These are phyloP conservation scores for Trapa incisa DNA, from an alignment of 345 rosid species.

Conservation along the genomic window DNA sequence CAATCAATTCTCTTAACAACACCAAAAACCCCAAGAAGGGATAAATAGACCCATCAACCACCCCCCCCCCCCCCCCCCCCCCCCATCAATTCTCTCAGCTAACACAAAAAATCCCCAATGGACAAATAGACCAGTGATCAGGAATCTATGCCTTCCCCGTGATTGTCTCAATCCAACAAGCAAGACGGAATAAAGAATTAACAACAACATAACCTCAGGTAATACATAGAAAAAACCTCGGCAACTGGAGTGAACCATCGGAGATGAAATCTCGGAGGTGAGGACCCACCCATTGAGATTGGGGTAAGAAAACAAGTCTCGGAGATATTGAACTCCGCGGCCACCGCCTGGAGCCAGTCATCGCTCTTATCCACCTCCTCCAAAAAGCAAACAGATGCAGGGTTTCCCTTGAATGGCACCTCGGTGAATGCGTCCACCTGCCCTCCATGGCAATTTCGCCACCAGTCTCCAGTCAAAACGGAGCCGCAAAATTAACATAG, in stretches of 20 bases:
- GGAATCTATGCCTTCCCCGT: not conserved
- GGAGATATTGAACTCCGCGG: too few relatives aligned
- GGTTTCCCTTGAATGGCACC: constrained; percentile 5
- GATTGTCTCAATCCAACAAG: not conserved
- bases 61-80: too few relatives aligned
- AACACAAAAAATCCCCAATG: too few relatives aligned
- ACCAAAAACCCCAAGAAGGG: too few relatives aligned
- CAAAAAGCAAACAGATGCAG: constrained; percentile 5
- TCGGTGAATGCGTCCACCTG: constrained; percentile 9
- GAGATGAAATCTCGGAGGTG: constrained; percentile 20
- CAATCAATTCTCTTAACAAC: too few relatives aligned
- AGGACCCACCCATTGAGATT: too few relatives aligned
- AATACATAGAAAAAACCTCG: not conserved
- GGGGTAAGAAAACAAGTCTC: too few relatives aligned
- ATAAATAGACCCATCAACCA: too few relatives aligned
- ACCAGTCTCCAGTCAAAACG: not conserved
- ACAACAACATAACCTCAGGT: too few relatives aligned
- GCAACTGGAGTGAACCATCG: constrained; percentile 31
- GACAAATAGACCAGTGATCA: too few relatives aligned
- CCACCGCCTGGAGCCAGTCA: constrained; percentile 2
- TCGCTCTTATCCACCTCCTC: constrained; percentile 2
- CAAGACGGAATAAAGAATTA: not conserved
- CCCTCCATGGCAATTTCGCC: not conserved
- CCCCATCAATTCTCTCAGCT: too few relatives aligned
- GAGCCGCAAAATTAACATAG: not conserved